Evolutionary conservation across 108 stramenopile species (phyloP), one percentile per base, ranked within the genome.

Genomic region (Poteriospumella lacustris): DNA sequence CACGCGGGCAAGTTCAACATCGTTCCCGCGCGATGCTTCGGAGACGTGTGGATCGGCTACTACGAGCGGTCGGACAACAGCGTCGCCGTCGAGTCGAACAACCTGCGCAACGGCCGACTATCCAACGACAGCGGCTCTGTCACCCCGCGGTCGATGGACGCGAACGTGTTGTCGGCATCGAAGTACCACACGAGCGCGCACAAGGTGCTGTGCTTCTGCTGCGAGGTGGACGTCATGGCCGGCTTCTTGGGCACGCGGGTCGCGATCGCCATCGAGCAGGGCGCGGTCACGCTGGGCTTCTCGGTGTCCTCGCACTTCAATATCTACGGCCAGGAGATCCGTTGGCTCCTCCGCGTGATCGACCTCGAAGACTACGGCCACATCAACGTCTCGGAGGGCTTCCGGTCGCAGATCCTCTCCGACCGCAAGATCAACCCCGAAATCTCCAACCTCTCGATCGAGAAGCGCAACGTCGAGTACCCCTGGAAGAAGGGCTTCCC

Each of bases 311-410:
- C 31, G 9, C 43, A 44, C 36, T 73, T 73, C 42, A 34, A 73
- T 34, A 5, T 73, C 3, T 73, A 29, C 36, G 70, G 70, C 5
- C 70, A 44, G 42, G 70, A 73, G 42, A 5, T 73, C 9, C 36
- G 43, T n/a, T 73, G 5, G 33, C 31, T 73, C 9, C 42, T 73
- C 15, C 15, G 9, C 5, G 42, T 73, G 70, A 64, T 34, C 28
- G 60, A 64, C 5, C 9, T 64, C 5, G 33, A 64, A 64, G 12
- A 64, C 28, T 64, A 12, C 36, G 60, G 60, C 5, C 28, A 64
- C 9, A 64, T 64, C 36, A 64, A 34, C 36, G 36, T 64, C 36
- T 3, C 12, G 36, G 60, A 64, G 28, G 28, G 33, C 28, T 26
- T 34, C 3, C 15, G 31, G 5, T 34, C 28, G 5, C 60, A 31